Evolutionary conservation across 1,284 basidiomycete species (phyloP).

Genomic region (Ceratobasidium sp.): DNA sequence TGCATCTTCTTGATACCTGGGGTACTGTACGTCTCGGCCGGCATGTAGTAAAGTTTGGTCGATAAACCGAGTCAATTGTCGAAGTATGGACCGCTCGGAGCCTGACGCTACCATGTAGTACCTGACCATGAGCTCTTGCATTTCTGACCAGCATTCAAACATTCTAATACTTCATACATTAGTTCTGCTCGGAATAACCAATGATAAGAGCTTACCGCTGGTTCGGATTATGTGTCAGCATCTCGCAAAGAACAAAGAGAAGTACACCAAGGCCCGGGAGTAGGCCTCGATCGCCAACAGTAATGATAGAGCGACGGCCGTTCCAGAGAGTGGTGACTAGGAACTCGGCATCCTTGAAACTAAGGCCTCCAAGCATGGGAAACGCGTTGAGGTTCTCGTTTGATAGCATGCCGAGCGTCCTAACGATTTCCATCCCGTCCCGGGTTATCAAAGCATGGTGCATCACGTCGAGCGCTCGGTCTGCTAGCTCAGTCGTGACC

Average conservation of each 20-base stretch:
- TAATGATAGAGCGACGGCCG: neutral
- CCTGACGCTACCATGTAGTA: conserved; percentile 7
- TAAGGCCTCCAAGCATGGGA: neutral
- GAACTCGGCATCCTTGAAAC: neutral
- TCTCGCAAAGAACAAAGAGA: conserved; percentile 6
- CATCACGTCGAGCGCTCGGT: neutral
- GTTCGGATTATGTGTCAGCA: neutral
- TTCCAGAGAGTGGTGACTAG: neutral
- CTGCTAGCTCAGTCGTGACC: neutral
- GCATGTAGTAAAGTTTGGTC: neutral
- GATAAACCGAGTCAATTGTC: neutral
- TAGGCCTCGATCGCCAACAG: neutral
- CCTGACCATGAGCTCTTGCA: conserved; percentile 11
- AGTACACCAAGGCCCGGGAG: conserved; percentile 10
- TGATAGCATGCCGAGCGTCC: neutral
- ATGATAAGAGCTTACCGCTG: neutral
- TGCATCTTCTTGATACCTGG: neutral
- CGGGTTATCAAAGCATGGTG: neutral
- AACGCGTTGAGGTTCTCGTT: neutral
- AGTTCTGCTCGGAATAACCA: too few species aligned
- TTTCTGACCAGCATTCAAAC: neutral
- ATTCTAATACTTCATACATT: neutral
- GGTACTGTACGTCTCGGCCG: neutral
- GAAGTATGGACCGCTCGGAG: neutral
- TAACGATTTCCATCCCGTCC: neutral